Evolutionary conservation across 768 basidiomycete genomes (phyloP).

Genomic region (Termitomyces sp.): DNA sequence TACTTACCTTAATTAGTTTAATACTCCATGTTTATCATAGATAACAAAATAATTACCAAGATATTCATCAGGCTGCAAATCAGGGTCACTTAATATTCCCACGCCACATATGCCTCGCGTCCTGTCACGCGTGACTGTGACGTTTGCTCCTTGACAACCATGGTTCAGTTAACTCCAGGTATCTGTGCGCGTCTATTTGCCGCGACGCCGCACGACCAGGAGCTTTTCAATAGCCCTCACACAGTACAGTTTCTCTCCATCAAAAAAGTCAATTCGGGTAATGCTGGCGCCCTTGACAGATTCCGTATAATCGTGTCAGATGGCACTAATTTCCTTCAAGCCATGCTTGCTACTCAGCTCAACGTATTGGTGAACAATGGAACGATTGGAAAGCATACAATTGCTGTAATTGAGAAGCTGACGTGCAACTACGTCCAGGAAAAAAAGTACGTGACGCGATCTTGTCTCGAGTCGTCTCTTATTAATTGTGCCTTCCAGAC

Average conservation of each 20-base stretch:
- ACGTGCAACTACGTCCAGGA: conserved; percentile 82
- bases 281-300: conserved; percentile 38
- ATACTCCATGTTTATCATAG: conserved; percentile 2
- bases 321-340: conserved; percentile 79
- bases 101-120: conserved; percentile 15
- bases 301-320: conserved; percentile 88
- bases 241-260: conserved; percentile 79
- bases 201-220: conserved; percentile 36
- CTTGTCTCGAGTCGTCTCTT: conserved; percentile 1
- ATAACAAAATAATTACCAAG: conserved; percentile 3
- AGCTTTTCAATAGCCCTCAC: conserved; percentile 37
- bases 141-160: conserved; percentile 1
- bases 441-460: conserved; percentile 55
- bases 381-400: conserved; percentile 54
- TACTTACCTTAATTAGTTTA: conserved; percentile 15
- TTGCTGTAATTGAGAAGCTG: conserved; percentile 68
- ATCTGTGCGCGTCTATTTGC: conserved; percentile 45
- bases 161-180: conserved; percentile 51
- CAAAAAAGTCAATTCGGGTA: conserved; percentile 59
- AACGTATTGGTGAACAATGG: conserved; percentile 68
- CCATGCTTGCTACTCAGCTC: conserved; percentile 92
- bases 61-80: not conserved
- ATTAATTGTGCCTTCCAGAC: conserved; percentile 32
- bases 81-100: conserved; percentile 1
- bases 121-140: conserved; percentile 13